Percentiles rank a stretch among this genome's conserved stretches.
Evolutionary conservation across 176 grass and related monocot genomes (phyloP).

Genomic region (Phoenix dactylifera): DNA sequence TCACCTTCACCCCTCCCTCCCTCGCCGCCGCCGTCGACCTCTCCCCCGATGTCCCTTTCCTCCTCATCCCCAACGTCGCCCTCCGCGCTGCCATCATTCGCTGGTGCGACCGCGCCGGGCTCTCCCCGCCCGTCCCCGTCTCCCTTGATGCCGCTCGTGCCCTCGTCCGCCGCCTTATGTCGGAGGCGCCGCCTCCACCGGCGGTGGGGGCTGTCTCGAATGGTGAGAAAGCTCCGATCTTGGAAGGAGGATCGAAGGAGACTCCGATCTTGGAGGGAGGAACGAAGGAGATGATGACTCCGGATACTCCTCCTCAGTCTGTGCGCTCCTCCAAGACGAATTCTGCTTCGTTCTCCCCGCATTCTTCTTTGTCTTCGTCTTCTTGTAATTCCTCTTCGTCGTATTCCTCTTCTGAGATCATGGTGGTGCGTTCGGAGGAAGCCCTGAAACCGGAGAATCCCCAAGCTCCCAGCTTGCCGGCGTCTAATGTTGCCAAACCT

Average conservation of each 20-base stretch:
- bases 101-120: slow-evolving; percentile 33
- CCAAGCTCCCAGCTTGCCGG: neutral
- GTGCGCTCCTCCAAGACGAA: slow-evolving; percentile 6
- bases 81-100: slow-evolving; percentile 30
- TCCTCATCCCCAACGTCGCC: slow-evolving; percentile 33
- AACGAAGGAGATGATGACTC: slow-evolving; percentile 3
- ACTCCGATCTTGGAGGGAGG: neutral
- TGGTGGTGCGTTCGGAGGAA: neutral
- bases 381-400: neutral
- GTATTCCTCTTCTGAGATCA: slow-evolving; percentile 14
- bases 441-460: too few relatives aligned
- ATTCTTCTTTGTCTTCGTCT: neutral
- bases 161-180: slow-evolving; percentile 17
- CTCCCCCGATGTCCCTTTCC: neutral
- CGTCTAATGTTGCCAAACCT: neutral
- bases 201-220: neutral
- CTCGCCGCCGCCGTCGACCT: slow-evolving; percentile 12
- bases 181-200: too few relatives aligned
- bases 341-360: neutral
- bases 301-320: neutral
- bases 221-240: neutral
- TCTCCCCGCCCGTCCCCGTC: slow-evolving; percentile 22
- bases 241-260: neutral
- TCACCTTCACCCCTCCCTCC: slow-evolving; percentile 24
- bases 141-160: slow-evolving; percentile 12